phyloP scores from a whole-genome alignment of 2,329 filamentous ascomycete species.

The Apiospora koreana region DNA sequence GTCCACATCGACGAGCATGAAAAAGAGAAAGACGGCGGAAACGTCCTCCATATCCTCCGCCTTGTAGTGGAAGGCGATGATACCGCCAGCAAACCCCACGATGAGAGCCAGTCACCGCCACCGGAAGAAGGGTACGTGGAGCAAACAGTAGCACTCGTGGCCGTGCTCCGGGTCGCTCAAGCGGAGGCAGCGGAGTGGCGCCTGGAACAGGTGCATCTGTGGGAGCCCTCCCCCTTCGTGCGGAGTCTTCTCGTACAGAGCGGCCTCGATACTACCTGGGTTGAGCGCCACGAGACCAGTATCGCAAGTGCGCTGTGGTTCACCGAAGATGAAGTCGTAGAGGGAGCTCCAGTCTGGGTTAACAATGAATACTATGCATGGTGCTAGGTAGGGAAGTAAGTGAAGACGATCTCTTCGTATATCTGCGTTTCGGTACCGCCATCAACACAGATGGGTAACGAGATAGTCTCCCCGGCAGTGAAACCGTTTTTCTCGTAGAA shows the following conservation, averaged over 20 bases:
- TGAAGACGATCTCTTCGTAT: slow-evolving; percentile 21
- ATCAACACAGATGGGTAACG: slow-evolving; percentile 13
- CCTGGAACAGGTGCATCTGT: slow-evolving; percentile 71
- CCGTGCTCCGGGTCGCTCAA: slow-evolving; percentile 67
- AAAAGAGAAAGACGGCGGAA: slow-evolving; percentile 46
- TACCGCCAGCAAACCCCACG: slow-evolving; percentile 18
- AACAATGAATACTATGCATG: slow-evolving; percentile 78
- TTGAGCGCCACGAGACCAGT: slow-evolving; percentile 63
- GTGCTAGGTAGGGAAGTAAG: slow-evolving; percentile 51
- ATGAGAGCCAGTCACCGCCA: slow-evolving; percentile 25
- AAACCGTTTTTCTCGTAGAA: slow-evolving; percentile 27
- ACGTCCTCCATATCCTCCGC: slow-evolving; percentile 69
- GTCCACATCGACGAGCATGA: slow-evolving; percentile 47
- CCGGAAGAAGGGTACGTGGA: slow-evolving; percentile 28
- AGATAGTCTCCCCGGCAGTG: slow-evolving; percentile 17
- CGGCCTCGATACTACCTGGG: slow-evolving; percentile 49
- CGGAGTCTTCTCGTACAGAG: slow-evolving; percentile 46
- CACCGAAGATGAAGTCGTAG: slow-evolving; percentile 49
- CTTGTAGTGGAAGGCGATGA: slow-evolving; percentile 59
- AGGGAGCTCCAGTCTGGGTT: slow-evolving; percentile 52
- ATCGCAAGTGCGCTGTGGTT: slow-evolving; percentile 76
- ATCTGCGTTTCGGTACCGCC: neutral
- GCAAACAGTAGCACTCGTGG: slow-evolving; percentile 55
- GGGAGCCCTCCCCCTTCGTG: slow-evolving; percentile 72
- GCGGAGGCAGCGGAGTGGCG: slow-evolving; percentile 71